Evolutionary conservation across 164 flowering plant genomes (phyloP), one percentile per base, ranked within the genome.

Genomic region (Piper betle): DNA sequence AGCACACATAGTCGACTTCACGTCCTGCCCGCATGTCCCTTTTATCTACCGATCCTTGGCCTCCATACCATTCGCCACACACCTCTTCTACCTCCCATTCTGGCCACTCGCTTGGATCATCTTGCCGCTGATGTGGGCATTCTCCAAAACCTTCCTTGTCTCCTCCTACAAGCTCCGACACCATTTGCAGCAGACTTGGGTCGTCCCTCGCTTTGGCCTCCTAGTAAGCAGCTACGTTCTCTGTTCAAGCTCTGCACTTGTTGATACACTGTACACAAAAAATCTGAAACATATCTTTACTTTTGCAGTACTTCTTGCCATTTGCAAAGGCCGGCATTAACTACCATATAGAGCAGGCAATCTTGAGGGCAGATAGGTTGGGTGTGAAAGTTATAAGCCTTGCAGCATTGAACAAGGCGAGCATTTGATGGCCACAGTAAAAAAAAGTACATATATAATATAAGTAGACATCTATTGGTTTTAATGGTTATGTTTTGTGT

Each of bases 381-480:
- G 97, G 98, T 0, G 84, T 93, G 5, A 87, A 87, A 67, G 97
- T 93, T 67, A 69, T 93, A 37, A 87, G 97, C 73, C 86, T 93
- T 52, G 98, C 98, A 39, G 98, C 98, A 62, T 72, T 93, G 56
- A 93, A 93, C 64, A 93, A 93, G 97, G 98, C 87, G 17, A 3
- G 72, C 62, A 20, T 50, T 33, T 12, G 16, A 6, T 1, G 18
- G 42, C 9, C 11, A n/a, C n/a, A n/a, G n/a, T n/a, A n/a, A n/a
- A n/a, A n/a, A n/a, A n/a, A n/a, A n/a, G n/a, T 25, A 25, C 2
- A 4, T 52, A 19, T 52, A 7, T 25, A 25, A 25, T 25, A 25
- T 25, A 25, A 0, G 2, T 25, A 25, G 1, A 2, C 33, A 25
- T 25, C 33, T 25, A 25, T 25, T 25, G 33, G 33, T 2, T 25